A percentile compares a stretch with the other conserved stretches of the same genome.
phyloP scores from a whole-genome alignment of 192 early-diverging fungal species.

The Backusella circina region DNA sequence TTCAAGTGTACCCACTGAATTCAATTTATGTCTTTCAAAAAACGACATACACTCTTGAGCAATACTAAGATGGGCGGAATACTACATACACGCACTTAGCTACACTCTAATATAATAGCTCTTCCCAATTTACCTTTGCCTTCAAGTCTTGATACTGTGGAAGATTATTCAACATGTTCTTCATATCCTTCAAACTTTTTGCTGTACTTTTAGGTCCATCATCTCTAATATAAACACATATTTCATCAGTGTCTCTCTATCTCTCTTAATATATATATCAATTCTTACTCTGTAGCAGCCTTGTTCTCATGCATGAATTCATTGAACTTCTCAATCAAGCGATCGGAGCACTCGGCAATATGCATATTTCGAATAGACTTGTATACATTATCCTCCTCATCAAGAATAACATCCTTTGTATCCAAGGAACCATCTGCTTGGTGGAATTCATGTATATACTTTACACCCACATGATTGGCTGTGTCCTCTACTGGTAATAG shows the following conservation, averaged over 20 bases:
- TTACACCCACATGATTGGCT: slow-evolving; percentile 43
- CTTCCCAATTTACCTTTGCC: slow-evolving; percentile 38
- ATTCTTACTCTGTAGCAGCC: slow-evolving; percentile 9
- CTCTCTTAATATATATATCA: neutral
- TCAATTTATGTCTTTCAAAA: slow-evolving; percentile 69
- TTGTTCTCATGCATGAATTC: slow-evolving; percentile 78
- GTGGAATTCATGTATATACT: slow-evolving; percentile 54
- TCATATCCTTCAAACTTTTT: slow-evolving; percentile 77
- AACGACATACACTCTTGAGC: slow-evolving; percentile 78
- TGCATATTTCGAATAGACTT: slow-evolving; percentile 73
- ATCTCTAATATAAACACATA: neutral
- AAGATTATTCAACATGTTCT: slow-evolving; percentile 76
- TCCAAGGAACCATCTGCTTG: slow-evolving; percentile 38
- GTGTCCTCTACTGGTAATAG: slow-evolving; percentile 57
- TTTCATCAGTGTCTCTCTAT: neutral
- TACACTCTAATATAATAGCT: too few relatives aligned
- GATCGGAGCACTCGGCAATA: slow-evolving; percentile 75
- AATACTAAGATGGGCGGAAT: slow-evolving; percentile 81
- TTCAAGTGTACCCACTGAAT: slow-evolving; percentile 68
- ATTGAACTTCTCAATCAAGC: slow-evolving; percentile 73
- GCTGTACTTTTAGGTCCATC: slow-evolving; percentile 44
- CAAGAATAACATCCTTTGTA: slow-evolving; percentile 54
- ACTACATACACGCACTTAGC: slow-evolving; percentile 29
- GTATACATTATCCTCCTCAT: slow-evolving; percentile 80
- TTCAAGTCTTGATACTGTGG: slow-evolving; percentile 89